phyloP scores from a whole-genome alignment of 2,329 filamentous ascomycete species.

The Geosmithia morbida region DNA sequence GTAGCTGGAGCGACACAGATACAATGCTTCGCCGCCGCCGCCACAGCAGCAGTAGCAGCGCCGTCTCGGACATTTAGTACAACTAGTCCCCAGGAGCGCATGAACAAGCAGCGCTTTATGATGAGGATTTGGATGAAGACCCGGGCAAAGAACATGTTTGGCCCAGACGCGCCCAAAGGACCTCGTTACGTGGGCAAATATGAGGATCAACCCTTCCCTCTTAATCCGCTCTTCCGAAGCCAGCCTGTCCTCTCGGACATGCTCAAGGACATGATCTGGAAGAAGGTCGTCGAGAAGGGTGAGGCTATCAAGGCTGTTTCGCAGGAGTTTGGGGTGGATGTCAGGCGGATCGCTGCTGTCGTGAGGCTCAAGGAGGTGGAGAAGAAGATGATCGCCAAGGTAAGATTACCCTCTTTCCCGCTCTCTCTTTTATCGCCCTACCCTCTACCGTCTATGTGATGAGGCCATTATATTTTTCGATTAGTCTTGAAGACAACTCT shows the following conservation, averaged over 20 bases:
- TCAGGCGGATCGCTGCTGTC: slow-evolving; percentile 73
- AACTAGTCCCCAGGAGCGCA: slow-evolving; percentile 8
- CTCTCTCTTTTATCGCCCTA: slow-evolving; percentile 6
- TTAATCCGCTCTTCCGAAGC: slow-evolving; percentile 57
- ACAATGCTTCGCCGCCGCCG: background rate
- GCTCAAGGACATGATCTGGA: slow-evolving; percentile 60
- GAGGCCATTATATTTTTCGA: slow-evolving; percentile 63
- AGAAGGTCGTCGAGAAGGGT: slow-evolving; percentile 48
- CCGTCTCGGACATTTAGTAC: slow-evolving; percentile 20
- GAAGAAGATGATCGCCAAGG: slow-evolving; percentile 60
- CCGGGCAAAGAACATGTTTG: slow-evolving; percentile 6
- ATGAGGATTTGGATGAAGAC: slow-evolving; percentile 24
- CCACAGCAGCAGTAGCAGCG: background rate
- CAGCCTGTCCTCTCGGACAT: slow-evolving; percentile 60
- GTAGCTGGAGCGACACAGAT: background rate
- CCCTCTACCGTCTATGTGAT: slow-evolving; percentile 26
- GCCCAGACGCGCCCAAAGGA: slow-evolving; percentile 8
- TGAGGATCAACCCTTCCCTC: slow-evolving; percentile 51
- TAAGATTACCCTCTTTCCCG: slow-evolving; percentile 31
- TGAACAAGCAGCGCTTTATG: slow-evolving; percentile 11
- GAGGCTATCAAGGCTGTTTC: slow-evolving; percentile 64
- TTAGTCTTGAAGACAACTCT: slow-evolving; percentile 98
- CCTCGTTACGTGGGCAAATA: slow-evolving; percentile 22
- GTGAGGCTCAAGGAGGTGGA: slow-evolving; percentile 78
- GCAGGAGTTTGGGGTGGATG: slow-evolving; percentile 62